Base-by-base conservation (phyloP, 2,329 filamentous ascomycete genomes). In the Neonectria magnoliae region DNA sequence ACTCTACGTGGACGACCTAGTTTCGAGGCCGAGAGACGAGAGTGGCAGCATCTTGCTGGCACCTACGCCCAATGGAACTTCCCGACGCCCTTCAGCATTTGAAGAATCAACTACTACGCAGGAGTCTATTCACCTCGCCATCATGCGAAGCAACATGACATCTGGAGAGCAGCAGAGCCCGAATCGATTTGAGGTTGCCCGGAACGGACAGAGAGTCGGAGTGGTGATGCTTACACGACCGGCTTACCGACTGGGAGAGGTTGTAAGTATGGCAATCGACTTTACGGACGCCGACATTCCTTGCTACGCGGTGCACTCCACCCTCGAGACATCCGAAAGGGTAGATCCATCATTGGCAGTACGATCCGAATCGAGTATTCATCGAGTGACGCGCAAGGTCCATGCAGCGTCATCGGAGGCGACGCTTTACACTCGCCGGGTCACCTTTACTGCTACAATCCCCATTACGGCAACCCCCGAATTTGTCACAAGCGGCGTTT, bases 141-240 rank as follows among this genome's bases (percentile, higher is more conserved):
- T 98, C 64, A 84, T 98, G 57, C 90, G 93, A 68, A 94, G 93
- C 75, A 93, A 93, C 70, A 81, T 90, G 70, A 85, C 88, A 0
- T 83, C 84, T 2, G 85, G 88, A 48, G 87, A 88, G n/a, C 89
- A 90, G 38, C 91, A 93, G 72, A 94, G 92, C 75, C 88, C 91
- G n/a, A 98, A 97, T 74, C 90, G 94, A 42, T 99, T 98, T 77
- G 94, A 97, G 76, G 98, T 99, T 76, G 91, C 95, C 13, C 91
- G 95, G 14, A 94, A 94, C 74, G 94, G 94, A n/a, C 90, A 90
- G 60, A 90, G 90, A n/a, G 94, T 99, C 13, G 95, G 93, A 3
- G 93, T 97, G 6, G 88, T 99, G 60, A 94, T 94, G 80, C 86
- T 99, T 33, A 92, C 94, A 5, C 90, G 96, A 10, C 93, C 96